A percentile compares a stretch with the other conserved stretches of the same genome.
Evolutionary conservation across 768 basidiomycete genomes (phyloP).

Genomic region (Xanthoconium stramineum): DNA sequence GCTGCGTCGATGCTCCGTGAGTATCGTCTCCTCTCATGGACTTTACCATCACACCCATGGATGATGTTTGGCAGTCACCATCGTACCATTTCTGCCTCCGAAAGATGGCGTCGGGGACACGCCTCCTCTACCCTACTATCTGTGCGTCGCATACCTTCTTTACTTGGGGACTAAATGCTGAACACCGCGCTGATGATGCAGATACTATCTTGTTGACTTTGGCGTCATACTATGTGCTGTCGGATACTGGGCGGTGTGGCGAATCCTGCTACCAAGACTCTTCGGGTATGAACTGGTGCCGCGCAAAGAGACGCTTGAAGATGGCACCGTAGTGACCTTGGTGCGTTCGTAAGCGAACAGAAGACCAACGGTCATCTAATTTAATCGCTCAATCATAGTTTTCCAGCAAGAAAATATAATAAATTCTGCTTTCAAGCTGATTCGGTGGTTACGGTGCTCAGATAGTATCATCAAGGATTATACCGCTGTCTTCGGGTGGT

Average conservation of each 20-base stretch:
- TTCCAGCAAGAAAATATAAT: constrained; percentile 8
- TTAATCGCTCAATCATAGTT: constrained; percentile 6
- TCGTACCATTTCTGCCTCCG: constrained; percentile 54
- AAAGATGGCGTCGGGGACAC: constrained; percentile 55
- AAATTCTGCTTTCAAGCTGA: background rate
- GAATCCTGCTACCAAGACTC: constrained; percentile 45
- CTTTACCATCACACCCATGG: constrained; percentile 10
- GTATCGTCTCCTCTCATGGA: constrained; percentile 10
- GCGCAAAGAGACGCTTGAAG: constrained; percentile 45
- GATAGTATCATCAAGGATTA: too few relatives aligned
- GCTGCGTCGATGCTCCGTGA: constrained; percentile 47
- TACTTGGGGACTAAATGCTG: constrained; percentile 35
- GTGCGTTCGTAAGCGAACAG: constrained; percentile 30
- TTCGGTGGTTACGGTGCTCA: too few relatives aligned
- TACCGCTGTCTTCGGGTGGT: too few relatives aligned
- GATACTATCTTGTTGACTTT: constrained; percentile 54
- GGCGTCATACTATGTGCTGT: constrained; percentile 44
- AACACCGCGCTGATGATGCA: constrained; percentile 24
- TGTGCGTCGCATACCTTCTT: constrained; percentile 26
- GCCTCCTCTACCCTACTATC: constrained; percentile 56
- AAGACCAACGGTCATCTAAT: background rate
- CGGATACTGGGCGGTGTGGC: constrained; percentile 55
- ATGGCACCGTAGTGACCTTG: constrained; percentile 53
- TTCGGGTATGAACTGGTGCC: constrained; percentile 48
- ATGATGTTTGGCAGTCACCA: constrained; percentile 37